Percentiles rank a stretch among this genome's conserved stretches.
These are phyloP conservation scores for Ceratonia siliqua DNA, from an alignment of 306 rosid genomes.

Conservation along the genomic window DNA sequence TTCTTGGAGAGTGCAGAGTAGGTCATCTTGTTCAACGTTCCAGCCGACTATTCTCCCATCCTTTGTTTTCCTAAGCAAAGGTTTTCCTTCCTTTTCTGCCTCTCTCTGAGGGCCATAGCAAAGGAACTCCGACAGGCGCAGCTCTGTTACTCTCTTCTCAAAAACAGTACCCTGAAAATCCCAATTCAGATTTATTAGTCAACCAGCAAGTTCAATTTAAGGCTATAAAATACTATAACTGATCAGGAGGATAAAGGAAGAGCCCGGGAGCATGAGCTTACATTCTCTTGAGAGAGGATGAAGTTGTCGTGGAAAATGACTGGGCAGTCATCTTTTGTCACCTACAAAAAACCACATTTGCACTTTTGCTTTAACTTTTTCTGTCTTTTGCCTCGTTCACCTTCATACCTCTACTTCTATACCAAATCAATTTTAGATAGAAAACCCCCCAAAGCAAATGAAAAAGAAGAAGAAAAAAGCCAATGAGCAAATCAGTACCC, in stretches of 20 bases:
- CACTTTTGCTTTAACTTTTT: constrained; percentile 44
- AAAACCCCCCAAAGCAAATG: neutral
- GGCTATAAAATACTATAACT: neutral
- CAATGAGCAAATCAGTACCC: constrained; percentile 33
- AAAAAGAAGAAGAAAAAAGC: neutral
- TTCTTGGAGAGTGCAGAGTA: constrained; percentile 74
- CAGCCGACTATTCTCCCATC: constrained; percentile 57
- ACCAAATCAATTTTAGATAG: constrained; percentile 23
- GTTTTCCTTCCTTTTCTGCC: constrained; percentile 50
- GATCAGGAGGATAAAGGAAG: neutral
- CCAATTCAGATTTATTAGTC: neutral
- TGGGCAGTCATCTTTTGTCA: constrained; percentile 75
- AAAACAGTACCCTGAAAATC: constrained; percentile 58
- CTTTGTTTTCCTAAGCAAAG: constrained; percentile 54
- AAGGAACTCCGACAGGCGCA: constrained; percentile 59
- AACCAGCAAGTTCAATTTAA: neutral
- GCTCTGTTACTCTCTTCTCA: constrained; percentile 63
- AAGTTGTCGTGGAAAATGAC: constrained; percentile 79
- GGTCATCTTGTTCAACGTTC: constrained; percentile 75
- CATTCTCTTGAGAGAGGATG: constrained; percentile 57
- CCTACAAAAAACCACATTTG: constrained; percentile 67
- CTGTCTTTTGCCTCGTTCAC: constrained; percentile 25
- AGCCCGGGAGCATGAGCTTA: constrained; percentile 30
- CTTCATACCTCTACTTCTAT: constrained; percentile 25
- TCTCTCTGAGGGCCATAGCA: constrained; percentile 72